phyloP scores from a whole-genome alignment of 2,329 filamentous ascomycete genomes.

The Pleomassaria siparia region DNA sequence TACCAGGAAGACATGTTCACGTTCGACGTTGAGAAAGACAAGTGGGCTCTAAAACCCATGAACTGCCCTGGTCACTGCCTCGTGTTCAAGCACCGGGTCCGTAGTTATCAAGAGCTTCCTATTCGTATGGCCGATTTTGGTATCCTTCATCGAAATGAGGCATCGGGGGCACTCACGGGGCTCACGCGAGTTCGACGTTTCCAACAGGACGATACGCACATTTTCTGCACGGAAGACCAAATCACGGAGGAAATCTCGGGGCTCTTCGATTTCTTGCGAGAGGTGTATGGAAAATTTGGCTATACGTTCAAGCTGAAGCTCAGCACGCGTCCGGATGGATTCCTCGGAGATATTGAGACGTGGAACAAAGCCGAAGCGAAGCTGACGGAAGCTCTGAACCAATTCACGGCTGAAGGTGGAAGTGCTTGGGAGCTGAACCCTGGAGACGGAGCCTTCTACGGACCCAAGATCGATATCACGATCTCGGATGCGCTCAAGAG shows the following conservation, averaged over 20 bases:
- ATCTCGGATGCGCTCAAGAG: conserved; percentile 84
- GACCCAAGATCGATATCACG: conserved; percentile 97
- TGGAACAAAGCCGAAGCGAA: conserved; percentile 88
- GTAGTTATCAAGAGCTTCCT: conserved; percentile 87
- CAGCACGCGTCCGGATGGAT: conserved; percentile 87
- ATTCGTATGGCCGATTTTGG: conserved; percentile 95
- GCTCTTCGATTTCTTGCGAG: conserved; percentile 82
- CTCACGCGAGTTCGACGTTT: conserved; percentile 91
- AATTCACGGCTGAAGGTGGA: conserved; percentile 63
- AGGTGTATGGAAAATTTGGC: conserved; percentile 79
- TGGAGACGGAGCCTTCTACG: conserved; percentile 96
- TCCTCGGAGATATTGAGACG: conserved; percentile 79
- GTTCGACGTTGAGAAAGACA: conserved; percentile 80
- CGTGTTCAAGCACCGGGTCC: conserved; percentile 79
- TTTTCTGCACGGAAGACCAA: conserved; percentile 87
- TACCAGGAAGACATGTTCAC: conserved; percentile 96
- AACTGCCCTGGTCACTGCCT: conserved; percentile 95
- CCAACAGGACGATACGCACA: conserved; percentile 94
- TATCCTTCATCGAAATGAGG: conserved; percentile 91
- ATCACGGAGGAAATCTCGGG: conserved; percentile 74
- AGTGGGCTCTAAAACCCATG: conserved; percentile 92
- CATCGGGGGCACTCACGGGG: conserved; percentile 86
- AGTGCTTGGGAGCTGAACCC: conserved; percentile 87
- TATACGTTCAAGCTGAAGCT: conserved; percentile 94
- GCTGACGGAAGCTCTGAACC: conserved; percentile 75